Evolutionary conservation across 1,284 basidiomycete genomes (phyloP).

Genomic region (Cutaneotrichosporon sp.): DNA sequence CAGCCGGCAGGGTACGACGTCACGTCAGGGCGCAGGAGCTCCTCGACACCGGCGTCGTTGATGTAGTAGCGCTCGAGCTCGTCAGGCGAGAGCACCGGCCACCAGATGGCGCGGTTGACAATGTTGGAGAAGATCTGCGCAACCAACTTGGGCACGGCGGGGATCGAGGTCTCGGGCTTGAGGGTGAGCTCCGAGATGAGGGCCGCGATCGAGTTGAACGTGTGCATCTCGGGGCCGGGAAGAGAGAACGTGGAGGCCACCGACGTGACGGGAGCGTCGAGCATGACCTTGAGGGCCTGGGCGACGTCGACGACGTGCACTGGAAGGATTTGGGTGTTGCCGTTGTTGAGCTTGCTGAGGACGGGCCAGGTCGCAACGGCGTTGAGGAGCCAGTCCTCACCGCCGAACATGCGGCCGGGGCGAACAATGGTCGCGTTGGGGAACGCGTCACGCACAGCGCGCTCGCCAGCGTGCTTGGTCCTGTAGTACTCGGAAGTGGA

Average conservation of each 20-base stretch:
- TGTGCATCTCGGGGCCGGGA: constrained; percentile 84
- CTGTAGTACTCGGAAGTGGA: constrained; percentile 83
- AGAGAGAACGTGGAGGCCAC: constrained; percentile 71
- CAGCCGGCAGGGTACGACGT: constrained; percentile 47
- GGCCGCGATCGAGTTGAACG: constrained; percentile 78
- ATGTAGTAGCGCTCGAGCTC: constrained; percentile 86
- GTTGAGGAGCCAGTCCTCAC: constrained; percentile 92
- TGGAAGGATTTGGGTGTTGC: constrained; percentile 80
- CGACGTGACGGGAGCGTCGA: constrained; percentile 62
- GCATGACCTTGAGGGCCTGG: constrained; percentile 79
- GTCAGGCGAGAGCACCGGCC: constrained; percentile 88
- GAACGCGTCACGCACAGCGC: constrained; percentile 79
- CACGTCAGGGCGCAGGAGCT: constrained; percentile 59
- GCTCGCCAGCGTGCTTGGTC: constrained; percentile 87
- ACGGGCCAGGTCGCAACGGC: constrained; percentile 90
- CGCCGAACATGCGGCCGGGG: constrained; percentile 82
- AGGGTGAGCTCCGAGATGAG: constrained; percentile 79
- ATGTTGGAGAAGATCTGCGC: constrained; percentile 67
- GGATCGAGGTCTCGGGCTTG: constrained; percentile 64
- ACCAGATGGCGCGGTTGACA: constrained; percentile 76
- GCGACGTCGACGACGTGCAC: constrained; percentile 95
- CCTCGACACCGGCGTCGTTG: constrained; percentile 65
- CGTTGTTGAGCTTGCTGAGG: constrained; percentile 90
- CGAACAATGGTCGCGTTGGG: constrained; percentile 85
- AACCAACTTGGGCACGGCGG: constrained; percentile 73